These are phyloP conservation scores for Leishmania arabica DNA, from an alignment of 208 protist genomes.

Conservation along the genomic window DNA sequence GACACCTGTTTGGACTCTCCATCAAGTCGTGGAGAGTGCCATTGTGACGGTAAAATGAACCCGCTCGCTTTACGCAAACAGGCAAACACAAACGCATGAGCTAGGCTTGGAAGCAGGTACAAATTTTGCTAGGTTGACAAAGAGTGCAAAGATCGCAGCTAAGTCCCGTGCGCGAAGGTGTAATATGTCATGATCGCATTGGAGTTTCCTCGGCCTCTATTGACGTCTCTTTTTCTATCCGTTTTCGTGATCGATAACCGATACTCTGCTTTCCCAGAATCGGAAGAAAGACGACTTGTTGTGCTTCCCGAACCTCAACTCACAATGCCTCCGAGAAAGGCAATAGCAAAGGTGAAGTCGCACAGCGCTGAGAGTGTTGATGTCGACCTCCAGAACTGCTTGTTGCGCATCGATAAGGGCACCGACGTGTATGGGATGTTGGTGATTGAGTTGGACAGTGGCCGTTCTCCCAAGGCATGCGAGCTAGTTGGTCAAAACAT, in stretches of 20 bases:
- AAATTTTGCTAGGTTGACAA: not conserved
- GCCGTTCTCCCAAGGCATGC: constrained; percentile 65
- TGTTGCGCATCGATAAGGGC: constrained; percentile 32
- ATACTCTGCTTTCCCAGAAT: not conserved
- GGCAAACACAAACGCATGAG: not conserved
- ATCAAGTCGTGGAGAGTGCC: not conserved
- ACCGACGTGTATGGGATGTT: constrained; percentile 27
- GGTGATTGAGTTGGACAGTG: constrained; percentile 31
- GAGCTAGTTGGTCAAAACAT: constrained; percentile 71
- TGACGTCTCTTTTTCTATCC: not conserved
- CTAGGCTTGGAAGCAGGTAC: not conserved
- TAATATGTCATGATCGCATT: not conserved
- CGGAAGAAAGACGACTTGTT: not conserved
- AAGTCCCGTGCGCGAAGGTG: not conserved
- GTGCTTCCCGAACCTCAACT: not conserved
- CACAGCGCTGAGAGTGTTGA: constrained; percentile 22
- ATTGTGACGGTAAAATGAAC: not conserved
- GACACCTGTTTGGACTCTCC: not conserved
- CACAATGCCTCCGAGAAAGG: constrained; percentile 17
- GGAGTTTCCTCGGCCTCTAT: not conserved
- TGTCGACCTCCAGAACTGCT: constrained; percentile 27
- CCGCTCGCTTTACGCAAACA: not conserved
- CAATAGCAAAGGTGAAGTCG: constrained; percentile 19
- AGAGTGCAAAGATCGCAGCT: not conserved
- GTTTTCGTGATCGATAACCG: not conserved